Evolutionary conservation across 805 yeast species (phyloP), one percentile per base, ranked within the genome.

Genomic region (Lachancea mirantina): DNA sequence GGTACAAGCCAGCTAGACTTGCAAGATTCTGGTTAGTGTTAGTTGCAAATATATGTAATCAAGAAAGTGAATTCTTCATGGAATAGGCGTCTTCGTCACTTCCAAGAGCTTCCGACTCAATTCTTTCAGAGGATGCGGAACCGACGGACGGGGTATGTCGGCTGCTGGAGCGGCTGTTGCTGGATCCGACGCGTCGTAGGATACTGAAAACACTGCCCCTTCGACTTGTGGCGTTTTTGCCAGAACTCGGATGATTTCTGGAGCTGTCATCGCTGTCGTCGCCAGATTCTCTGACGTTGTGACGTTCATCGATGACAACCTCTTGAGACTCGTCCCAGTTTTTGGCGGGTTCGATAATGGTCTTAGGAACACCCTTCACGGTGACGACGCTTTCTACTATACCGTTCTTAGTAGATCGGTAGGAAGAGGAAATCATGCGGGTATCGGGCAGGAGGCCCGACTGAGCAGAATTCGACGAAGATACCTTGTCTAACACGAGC

Each of bases 371-470:
- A 34, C 95, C 96, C 50, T 79, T 77, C 17, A 81, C 81, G 31
- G 78, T 81, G n/a, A 85, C 76, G 11, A 85, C 78, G 24, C 83
- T 76, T 59, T 85, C 96, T 34, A 83, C 71, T 34, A 85, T 77
- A 6, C 89, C 57, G 27, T 51, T 50, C 21, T 44, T 46, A 26
- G 50, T 46, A n/a, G 46, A 34, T 22, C 47, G 42, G 34, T 45
- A 48, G 14, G 50, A 46, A 6, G 53, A 46, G 3, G 53, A 48
- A 20, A 49, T 30, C 26, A 42, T 28, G 14, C 24, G 33, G 4
- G 38, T 34, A n/a, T 29, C 38, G 8, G 29, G 11, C 5, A 28
- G 23, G 9, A 16, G 13, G 14, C 26, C 36, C 9, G 28, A 23
- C 9, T 17, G 32, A 10, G n/a, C 19, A 4, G 11, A 24, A 11